Base-by-base conservation (phyloP, 345 rosid species). In the Corymbia maculata region DNA sequence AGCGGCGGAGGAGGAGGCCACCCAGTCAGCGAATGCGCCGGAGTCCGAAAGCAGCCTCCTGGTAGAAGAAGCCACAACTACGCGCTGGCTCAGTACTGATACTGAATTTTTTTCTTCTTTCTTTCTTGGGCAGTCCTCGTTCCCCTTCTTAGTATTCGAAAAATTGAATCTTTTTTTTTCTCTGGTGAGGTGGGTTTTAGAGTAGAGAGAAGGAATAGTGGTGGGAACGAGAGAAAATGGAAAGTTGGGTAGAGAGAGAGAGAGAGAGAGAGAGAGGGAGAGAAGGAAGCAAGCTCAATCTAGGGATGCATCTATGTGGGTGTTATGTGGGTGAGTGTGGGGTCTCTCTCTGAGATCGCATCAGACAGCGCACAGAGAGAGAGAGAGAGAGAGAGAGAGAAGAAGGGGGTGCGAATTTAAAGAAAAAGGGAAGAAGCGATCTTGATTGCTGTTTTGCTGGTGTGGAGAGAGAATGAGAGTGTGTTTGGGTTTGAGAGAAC, bases 21-120 rank as follows among this genome's bases (percentile, higher is more conserved):
- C 92, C 99, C 99, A 97, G 92, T 96, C 99, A 50, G 97, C 97
- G 88, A 96, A 96, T 79, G 99, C 98, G 90, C 99, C 98, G 51
- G 99, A 93, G 88, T 97, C 99, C 36, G 98, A 90, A 16, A 95
- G 90, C 90, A 95, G 96, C 92, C 98, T 92, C 97, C 99, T 93
- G 92, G 98, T 93, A 87, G 98, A 97, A 94, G 98, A 97, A 95
- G 99, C 99, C 99, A 98, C 99, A 93, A 93, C 94, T 93, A 64
- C 75, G 75, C 75, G 30, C 75, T 64, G 75, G 15, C 75, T 64
- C 42, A 64, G 75, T n/a, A 64, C 75, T 32, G 42, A n/a, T n/a
- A n/a, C 36, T 75, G 49, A 17, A 19, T 15, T 51, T 52, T 24
- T 51, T 51, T 21, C 17, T 49, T 44, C 16, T 30, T 21, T 42